Evolutionary conservation across 345 rosid species (phyloP).

Genomic region (Fremontodendron californicum): DNA sequence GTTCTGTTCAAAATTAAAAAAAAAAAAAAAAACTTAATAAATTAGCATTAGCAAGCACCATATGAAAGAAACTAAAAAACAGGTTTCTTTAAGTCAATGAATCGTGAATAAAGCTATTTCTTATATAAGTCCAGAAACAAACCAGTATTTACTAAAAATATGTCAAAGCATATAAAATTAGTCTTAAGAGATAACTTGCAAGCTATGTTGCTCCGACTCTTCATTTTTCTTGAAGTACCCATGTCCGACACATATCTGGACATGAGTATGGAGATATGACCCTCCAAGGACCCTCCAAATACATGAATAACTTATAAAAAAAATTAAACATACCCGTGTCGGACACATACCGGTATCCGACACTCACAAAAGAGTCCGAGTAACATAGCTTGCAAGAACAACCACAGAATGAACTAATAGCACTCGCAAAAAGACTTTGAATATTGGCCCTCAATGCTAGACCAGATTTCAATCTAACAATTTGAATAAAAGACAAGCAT

Average conservation of each 20-base stretch:
- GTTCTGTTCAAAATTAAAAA: constrained; percentile 41
- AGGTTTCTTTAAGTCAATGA: background rate
- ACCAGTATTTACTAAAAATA: background rate
- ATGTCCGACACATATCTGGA: too few relatives aligned
- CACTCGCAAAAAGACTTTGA: background rate
- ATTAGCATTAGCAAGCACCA: constrained; percentile 10
- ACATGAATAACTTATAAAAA: too few relatives aligned
- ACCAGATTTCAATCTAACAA: background rate
- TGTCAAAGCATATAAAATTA: too few relatives aligned
- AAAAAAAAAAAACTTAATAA: background rate
- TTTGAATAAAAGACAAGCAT: background rate
- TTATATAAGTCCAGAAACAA: background rate
- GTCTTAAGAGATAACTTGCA: too few relatives aligned
- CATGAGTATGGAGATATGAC: too few relatives aligned
- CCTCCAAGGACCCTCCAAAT: too few relatives aligned
- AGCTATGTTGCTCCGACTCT: too few relatives aligned
- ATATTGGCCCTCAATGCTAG: background rate
- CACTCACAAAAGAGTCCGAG: too few relatives aligned
- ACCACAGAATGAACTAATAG: background rate
- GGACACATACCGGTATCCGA: too few relatives aligned
- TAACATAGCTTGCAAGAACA: background rate
- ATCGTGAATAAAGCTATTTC: background rate
- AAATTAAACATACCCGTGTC: too few relatives aligned
- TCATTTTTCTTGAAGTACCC: too few relatives aligned
- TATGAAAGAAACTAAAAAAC: background rate